Conservation (phyloP, 176 grass and related monocot species). For the Oryza meridionalis region DNA sequence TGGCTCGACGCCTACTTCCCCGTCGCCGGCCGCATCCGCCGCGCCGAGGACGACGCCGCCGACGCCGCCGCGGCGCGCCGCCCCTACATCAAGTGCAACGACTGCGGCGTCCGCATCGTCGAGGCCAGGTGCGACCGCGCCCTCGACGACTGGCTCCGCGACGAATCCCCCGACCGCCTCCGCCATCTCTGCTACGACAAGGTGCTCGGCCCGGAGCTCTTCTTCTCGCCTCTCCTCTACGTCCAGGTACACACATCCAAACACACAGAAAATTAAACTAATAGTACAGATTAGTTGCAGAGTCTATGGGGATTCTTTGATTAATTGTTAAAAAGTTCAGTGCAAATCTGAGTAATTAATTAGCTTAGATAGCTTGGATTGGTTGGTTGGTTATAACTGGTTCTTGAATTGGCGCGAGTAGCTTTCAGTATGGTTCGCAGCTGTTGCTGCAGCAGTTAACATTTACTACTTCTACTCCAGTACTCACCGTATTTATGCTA, state of each 20-base stretch:
- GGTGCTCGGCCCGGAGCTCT: constrained; percentile 84
- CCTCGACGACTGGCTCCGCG: constrained; percentile 66
- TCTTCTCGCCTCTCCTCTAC: constrained; percentile 85
- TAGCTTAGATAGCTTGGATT: not conserved
- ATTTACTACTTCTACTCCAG: constrained; percentile 12
- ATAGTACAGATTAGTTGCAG: not conserved
- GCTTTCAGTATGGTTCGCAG: constrained; percentile 39
- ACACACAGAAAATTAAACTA: not conserved
- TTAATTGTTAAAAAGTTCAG: not conserved
- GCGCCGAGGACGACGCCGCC: constrained; percentile 26
- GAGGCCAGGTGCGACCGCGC: constrained; percentile 63
- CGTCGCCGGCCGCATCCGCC: constrained; percentile 68
- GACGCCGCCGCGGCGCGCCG: not conserved
- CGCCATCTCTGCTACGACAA: constrained; percentile 64
- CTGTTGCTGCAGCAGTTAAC: not conserved
- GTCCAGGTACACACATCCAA: constrained; percentile 62
- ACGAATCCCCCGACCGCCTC: constrained; percentile 36
- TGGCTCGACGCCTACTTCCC: constrained; percentile 70
- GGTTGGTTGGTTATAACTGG: not conserved
- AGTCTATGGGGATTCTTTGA: not conserved
- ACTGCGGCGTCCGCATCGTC: constrained; percentile 89
- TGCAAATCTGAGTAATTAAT: not conserved
- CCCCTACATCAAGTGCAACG: constrained; percentile 87
- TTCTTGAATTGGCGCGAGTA: constrained; percentile 5
- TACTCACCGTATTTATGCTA: not conserved